phyloP scores from a whole-genome alignment of 1,284 basidiomycete species.

The Ganoderma sp. region DNA sequence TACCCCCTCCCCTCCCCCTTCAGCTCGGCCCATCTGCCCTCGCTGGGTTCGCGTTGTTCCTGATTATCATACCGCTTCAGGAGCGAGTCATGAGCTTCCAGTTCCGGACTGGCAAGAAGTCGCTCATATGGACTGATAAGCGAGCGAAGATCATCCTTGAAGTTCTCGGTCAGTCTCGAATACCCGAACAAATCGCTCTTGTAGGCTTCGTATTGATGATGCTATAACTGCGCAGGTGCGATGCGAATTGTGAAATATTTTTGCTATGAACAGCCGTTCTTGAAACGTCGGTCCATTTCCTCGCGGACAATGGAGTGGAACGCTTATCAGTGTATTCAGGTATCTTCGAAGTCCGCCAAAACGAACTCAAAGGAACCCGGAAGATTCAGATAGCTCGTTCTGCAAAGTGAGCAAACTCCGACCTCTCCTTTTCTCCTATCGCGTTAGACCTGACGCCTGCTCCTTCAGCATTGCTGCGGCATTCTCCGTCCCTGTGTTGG shows the following conservation, averaged over 20 bases:
- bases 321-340: slow-evolving; percentile 43
- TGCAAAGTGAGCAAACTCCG: slow-evolving; percentile 53
- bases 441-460: slow-evolving; percentile 8
- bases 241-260: slow-evolving; percentile 84
- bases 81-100: slow-evolving; percentile 73
- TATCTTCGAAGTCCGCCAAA: slow-evolving; percentile 56
- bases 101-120: slow-evolving; percentile 63
- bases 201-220: not conserved
- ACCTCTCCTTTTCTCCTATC: not conserved
- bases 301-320: not conserved
- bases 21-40: slow-evolving; percentile 79
- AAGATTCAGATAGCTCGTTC: slow-evolving; percentile 67
- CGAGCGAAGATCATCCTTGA: slow-evolving; percentile 72
- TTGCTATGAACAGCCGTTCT: slow-evolving; percentile 69
- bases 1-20: not conserved
- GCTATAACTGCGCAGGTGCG: slow-evolving; percentile 47
- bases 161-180: slow-evolving; percentile 53
- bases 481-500: slow-evolving; percentile 67
- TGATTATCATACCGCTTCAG: slow-evolving; percentile 74
- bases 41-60: slow-evolving; percentile 78
- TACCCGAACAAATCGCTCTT: not conserved
- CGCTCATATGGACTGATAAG: slow-evolving; percentile 75
- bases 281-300: slow-evolving; percentile 53
- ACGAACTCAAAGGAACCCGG: slow-evolving; percentile 61
- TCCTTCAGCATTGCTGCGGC: slow-evolving; percentile 54